Conservation (phyloP, 1,284 basidiomycete genomes). For the Exsudoporus floridanus region DNA sequence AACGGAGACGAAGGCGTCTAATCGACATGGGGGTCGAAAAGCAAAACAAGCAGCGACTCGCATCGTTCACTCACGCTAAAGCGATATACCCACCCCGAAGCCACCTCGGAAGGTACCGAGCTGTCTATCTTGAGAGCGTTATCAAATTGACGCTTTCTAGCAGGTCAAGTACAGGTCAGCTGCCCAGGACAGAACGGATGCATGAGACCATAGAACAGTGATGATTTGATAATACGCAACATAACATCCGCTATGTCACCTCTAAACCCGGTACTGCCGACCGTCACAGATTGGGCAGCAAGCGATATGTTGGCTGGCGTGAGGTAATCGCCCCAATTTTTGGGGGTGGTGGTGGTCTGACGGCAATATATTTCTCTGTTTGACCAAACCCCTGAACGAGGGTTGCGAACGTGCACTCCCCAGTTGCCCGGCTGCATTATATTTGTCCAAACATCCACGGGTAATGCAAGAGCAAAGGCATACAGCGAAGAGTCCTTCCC, state of each 20-base stretch:
- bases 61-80: background rate
- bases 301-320: slow-evolving; percentile 46
- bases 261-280: slow-evolving; percentile 37
- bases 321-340: slow-evolving; percentile 44
- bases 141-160: background rate
- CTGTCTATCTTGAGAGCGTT: background rate
- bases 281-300: slow-evolving; percentile 40
- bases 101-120: slow-evolving; percentile 2
- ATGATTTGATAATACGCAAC: slow-evolving; percentile 16
- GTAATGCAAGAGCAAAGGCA: too few species aligned
- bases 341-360: slow-evolving; percentile 37
- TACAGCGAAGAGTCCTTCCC: slow-evolving; percentile 41
- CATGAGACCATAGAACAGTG: background rate
- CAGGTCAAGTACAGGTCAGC: background rate
- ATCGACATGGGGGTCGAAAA: background rate
- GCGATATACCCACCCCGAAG: background rate
- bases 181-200: background rate
- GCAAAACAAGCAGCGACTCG: background rate
- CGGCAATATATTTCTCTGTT: slow-evolving; percentile 36
- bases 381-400: slow-evolving; percentile 16
- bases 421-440: slow-evolving; percentile 41
- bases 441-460: slow-evolving; percentile 34
- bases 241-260: slow-evolving; percentile 34
- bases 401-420: slow-evolving; percentile 38
- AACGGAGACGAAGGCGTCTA: background rate